Evolutionary conservation across 2,329 filamentous ascomycete species (phyloP).

Genomic region (Lojkania enalia): DNA sequence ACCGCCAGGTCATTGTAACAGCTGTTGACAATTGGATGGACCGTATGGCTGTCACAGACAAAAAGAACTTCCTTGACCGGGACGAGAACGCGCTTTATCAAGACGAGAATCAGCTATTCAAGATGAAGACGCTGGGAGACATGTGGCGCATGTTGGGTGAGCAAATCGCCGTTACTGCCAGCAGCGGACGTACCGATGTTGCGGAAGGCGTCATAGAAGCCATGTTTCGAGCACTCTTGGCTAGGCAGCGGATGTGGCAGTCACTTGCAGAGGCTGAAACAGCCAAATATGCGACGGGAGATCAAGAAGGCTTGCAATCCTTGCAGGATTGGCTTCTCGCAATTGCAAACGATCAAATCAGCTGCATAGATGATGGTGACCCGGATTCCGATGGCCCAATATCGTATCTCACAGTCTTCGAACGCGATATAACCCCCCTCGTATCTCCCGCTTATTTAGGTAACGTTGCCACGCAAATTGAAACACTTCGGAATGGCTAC

Average conservation of each 20-base stretch:
- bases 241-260: conserved; percentile 84
- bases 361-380: conserved; percentile 83
- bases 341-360: conserved; percentile 97
- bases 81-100: conserved; percentile 80
- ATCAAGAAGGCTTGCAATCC: conserved; percentile 72
- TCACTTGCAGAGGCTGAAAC: conserved; percentile 86
- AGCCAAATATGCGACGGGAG: conserved; percentile 67
- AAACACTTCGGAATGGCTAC: conserved; percentile 81
- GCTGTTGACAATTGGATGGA: conserved; percentile 98
- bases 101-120: conserved; percentile 87
- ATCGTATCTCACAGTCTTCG: conserved; percentile 85
- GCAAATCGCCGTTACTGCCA: conserved; percentile 81
- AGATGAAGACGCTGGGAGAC: conserved; percentile 87
- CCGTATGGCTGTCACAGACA: conserved; percentile 82
- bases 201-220: conserved; percentile 94
- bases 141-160: conserved; percentile 98
- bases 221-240: conserved; percentile 86
- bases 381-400: conserved; percentile 65
- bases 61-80: conserved; percentile 77
- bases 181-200: conserved; percentile 85
- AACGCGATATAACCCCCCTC: conserved; percentile 76
- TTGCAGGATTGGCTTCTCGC: conserved; percentile 91
- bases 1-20: conserved; percentile 91
- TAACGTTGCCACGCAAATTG: conserved; percentile 68
- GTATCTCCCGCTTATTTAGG: conserved; percentile 79